Percentiles rank a stretch among this genome's conserved stretches.
phyloP scores from a whole-genome alignment of 805 yeast genomes.

The Yarrowia hollandica region DNA sequence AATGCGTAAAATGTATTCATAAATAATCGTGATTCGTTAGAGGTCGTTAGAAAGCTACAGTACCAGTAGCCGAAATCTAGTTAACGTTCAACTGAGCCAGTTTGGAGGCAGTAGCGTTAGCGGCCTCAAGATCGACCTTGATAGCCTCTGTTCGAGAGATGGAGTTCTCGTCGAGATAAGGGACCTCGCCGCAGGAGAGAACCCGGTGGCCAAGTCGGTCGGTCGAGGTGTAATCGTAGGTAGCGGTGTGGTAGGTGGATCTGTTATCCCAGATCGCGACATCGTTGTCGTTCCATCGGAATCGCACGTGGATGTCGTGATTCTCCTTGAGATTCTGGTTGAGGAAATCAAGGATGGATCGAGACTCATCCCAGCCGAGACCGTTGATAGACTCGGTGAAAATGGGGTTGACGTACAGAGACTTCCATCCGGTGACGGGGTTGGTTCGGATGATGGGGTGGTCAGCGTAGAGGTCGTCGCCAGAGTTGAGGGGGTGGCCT shows the following conservation, averaged over 20 bases:
- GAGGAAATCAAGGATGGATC: slow-evolving; percentile 57
- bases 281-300: slow-evolving; percentile 54
- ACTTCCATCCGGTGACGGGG: slow-evolving; percentile 65
- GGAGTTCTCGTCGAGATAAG: slow-evolving; percentile 49
- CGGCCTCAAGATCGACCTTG: slow-evolving; percentile 21
- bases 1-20: slow-evolving; percentile 25
- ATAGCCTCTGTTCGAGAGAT: slow-evolving; percentile 35
- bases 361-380: slow-evolving; percentile 70
- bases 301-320: slow-evolving; percentile 51
- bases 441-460: slow-evolving; percentile 64
- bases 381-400: slow-evolving; percentile 70
- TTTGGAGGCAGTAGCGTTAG: slow-evolving; percentile 8
- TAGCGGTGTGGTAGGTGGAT: slow-evolving; percentile 54
- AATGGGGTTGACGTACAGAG: slow-evolving; percentile 55
- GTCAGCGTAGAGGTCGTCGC: slow-evolving; percentile 44
- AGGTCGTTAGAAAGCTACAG: slow-evolving; percentile 17
- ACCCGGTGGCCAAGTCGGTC: slow-evolving; percentile 48
- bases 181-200: slow-evolving; percentile 55
- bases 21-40: slow-evolving; percentile 26
- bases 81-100: slow-evolving; percentile 23
- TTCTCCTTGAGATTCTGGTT: slow-evolving; percentile 41
- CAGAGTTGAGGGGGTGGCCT: slow-evolving; percentile 44
- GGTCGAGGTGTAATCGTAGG: slow-evolving; percentile 45
- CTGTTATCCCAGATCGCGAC: slow-evolving; percentile 66
- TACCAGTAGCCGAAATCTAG: slow-evolving; percentile 9